Conservation (phyloP, 148 eudicot genomes). For the Rhododendron kiyosumense region DNA sequence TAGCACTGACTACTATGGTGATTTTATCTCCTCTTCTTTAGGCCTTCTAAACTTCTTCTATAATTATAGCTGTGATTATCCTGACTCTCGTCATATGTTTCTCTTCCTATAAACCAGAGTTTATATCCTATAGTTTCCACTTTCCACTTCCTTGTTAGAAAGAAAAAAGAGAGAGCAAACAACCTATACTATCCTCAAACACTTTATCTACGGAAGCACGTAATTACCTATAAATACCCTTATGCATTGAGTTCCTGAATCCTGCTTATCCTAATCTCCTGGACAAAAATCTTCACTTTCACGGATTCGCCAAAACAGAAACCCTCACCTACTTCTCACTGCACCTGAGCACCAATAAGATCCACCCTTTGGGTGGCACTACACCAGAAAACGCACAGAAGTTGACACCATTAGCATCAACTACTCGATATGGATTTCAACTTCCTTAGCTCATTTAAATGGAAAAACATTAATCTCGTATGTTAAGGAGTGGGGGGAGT, state of each 20-base stretch:
- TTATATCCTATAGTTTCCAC: not conserved
- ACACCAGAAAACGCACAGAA: not conserved
- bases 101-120: not conserved
- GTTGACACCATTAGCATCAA: not conserved
- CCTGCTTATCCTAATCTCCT: not conserved
- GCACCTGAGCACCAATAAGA: not conserved
- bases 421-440: not conserved
- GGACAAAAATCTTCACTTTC: not conserved
- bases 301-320: not conserved
- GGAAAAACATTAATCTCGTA: not conserved
- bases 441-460: not conserved
- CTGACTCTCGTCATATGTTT: not conserved
- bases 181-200: not conserved
- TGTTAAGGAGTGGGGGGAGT: not conserved
- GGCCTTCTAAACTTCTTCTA: not conserved
- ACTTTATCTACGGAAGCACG: not conserved
- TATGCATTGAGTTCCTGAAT: not conserved
- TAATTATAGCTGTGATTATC: not conserved
- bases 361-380: not conserved
- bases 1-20: not conserved
- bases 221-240: not conserved
- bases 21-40: not conserved
- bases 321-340: not conserved
- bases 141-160: too few species aligned
- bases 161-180: not conserved